Evolutionary conservation across 768 basidiomycete genomes (phyloP).

Genomic region (Pleurotus giganteus): DNA sequence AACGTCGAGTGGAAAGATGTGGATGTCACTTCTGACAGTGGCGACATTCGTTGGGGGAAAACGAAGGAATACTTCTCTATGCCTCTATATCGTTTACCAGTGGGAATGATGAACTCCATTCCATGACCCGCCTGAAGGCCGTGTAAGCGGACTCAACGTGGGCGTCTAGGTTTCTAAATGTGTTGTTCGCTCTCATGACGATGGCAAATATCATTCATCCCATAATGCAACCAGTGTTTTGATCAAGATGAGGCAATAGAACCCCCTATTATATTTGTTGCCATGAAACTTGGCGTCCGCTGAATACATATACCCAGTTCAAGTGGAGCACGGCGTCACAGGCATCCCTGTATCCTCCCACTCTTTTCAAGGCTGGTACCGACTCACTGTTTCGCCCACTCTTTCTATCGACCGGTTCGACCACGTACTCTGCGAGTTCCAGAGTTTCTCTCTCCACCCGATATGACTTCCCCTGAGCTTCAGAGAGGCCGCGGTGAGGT

Average conservation of each 20-base stretch:
- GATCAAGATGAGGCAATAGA: background rate
- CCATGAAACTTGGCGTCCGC: background rate
- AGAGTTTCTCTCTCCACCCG: conserved; percentile 9
- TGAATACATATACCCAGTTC: background rate
- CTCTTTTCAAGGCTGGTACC: conserved; percentile 10
- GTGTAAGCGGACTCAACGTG: background rate
- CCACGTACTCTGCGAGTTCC: conserved; percentile 13
- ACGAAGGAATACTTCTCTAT: conserved; percentile 75
- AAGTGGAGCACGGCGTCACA: conserved; percentile 1
- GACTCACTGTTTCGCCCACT: conserved; percentile 13
- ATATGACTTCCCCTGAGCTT: conserved; percentile 13
- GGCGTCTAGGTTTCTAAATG: background rate
- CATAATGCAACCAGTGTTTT: background rate
- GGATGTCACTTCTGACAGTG: conserved; percentile 48
- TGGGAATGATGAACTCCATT: conserved; percentile 34
- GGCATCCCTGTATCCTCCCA: conserved; percentile 5
- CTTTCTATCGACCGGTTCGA: conserved; percentile 24
- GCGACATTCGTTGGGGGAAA: conserved; percentile 67
- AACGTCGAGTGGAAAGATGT: conserved; percentile 81
- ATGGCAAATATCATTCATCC: background rate
- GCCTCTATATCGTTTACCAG: conserved; percentile 71
- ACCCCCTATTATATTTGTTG: background rate
- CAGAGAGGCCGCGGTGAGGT: conserved; percentile 11
- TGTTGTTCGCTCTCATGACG: background rate
- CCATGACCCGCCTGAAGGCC: background rate